Percentiles rank a stretch among this genome's conserved stretches.
phyloP scores from a whole-genome alignment of 305 asterid species.

The Solanum hybrid region DNA sequence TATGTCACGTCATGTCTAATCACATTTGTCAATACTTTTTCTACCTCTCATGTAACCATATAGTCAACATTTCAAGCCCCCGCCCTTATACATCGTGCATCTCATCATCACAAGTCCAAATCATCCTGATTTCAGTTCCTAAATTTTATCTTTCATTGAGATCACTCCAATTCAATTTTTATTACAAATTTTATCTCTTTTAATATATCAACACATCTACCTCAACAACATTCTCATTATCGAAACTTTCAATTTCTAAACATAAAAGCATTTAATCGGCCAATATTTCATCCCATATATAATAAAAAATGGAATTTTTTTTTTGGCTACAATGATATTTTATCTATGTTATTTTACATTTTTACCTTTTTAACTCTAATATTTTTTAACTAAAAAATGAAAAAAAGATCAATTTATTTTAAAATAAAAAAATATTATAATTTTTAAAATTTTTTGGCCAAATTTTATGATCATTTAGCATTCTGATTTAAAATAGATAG shows the following conservation, averaged over 20 bases:
- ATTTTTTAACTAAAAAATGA: too few relatives aligned
- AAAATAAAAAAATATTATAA: too few relatives aligned
- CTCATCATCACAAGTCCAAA: not conserved
- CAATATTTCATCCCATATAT: not conserved
- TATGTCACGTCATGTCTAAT: too few relatives aligned
- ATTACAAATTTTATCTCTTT: not conserved
- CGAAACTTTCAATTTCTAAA: not conserved
- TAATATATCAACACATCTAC: not conserved
- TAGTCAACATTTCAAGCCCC: not conserved
- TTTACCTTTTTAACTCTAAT: too few relatives aligned
- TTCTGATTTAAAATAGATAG: accelerated
- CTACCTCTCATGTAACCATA: not conserved
- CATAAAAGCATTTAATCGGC: not conserved
- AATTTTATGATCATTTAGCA: too few relatives aligned
- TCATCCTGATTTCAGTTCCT: not conserved
- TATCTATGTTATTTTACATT: too few relatives aligned
- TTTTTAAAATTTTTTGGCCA: too few relatives aligned
- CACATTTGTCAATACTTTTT: too few relatives aligned
- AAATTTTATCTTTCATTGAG: not conserved
- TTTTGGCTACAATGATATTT: too few relatives aligned
- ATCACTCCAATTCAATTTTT: not conserved
- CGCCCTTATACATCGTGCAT: too few relatives aligned
- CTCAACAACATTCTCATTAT: not conserved
- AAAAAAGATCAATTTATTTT: accelerated
- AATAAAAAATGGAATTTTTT: too few relatives aligned